Evolutionary conservation across 78 protist genomes (phyloP).

Genomic region (Salpingoeca rosetta): DNA sequence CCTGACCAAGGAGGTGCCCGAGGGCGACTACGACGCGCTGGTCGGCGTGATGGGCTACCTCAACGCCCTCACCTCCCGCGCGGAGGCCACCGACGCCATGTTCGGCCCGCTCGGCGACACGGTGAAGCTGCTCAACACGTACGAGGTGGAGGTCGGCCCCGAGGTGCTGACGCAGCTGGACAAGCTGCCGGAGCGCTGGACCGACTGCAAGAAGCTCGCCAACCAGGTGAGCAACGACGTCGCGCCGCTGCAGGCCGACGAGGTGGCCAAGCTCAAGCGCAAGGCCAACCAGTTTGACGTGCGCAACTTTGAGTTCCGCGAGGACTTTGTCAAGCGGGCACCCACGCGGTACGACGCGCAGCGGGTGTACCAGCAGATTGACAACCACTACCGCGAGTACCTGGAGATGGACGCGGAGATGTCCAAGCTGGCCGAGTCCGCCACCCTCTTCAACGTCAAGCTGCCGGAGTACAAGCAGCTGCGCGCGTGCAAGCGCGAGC

Average conservation of each 20-base stretch:
- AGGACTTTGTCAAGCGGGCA: background rate
- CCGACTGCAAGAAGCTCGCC: background rate
- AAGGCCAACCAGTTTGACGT: background rate
- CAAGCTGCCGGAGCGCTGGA: constrained; percentile 15
- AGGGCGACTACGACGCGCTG: constrained; percentile 28
- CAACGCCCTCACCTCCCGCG: constrained; percentile 1
- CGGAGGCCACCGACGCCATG: constrained; percentile 23
- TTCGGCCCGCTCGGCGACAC: constrained; percentile 32
- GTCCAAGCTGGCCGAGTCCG: background rate
- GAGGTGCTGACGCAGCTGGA: constrained; percentile 16
- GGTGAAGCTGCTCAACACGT: constrained; percentile 31
- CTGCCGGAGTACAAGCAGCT: constrained; percentile 14
- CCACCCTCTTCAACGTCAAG: constrained; percentile 40
- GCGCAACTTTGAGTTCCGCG: constrained; percentile 24
- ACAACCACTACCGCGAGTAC: background rate
- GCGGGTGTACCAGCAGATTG: constrained; percentile 33
- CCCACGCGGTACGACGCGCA: background rate
- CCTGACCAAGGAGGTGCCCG: constrained; percentile 13
- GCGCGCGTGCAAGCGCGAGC: constrained; percentile 18
- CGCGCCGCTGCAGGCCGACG: constrained; percentile 34
- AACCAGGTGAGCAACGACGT: constrained; percentile 2
- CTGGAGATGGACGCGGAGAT: background rate
- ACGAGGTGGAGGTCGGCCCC: background rate
- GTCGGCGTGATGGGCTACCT: constrained; percentile 34
- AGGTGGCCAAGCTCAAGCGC: constrained; percentile 39